Evolutionary conservation across 805 yeast genomes (phyloP).

Genomic region (Tetrapisispora phaffii): DNA sequence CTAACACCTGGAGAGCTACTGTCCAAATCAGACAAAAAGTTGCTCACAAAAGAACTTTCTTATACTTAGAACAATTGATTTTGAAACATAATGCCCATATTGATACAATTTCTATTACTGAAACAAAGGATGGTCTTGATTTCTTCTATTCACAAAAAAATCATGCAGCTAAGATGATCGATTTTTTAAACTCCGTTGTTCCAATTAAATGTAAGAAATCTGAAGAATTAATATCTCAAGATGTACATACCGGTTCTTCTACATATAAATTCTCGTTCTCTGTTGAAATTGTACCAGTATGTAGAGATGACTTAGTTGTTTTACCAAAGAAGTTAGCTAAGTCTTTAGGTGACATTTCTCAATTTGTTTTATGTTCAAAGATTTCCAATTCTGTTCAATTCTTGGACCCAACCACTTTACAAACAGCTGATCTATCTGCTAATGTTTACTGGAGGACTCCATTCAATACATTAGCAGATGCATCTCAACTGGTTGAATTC

Average conservation of each 20-base stretch:
- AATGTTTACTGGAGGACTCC: constrained; percentile 72
- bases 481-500: constrained; percentile 70
- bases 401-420: constrained; percentile 73
- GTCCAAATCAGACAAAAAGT: constrained; percentile 98
- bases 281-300: constrained; percentile 89
- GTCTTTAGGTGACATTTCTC: constrained; percentile 70
- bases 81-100: constrained; percentile 87
- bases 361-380: constrained; percentile 76
- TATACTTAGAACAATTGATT: constrained; percentile 90
- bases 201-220: constrained; percentile 79
- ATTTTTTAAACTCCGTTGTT: constrained; percentile 73
- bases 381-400: constrained; percentile 77
- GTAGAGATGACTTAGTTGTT: constrained; percentile 92
- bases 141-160: constrained; percentile 81
- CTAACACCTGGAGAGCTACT: constrained; percentile 96
- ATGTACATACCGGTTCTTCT: constrained; percentile 83
- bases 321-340: constrained; percentile 81
- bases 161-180: constrained; percentile 91
- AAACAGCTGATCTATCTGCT: constrained; percentile 65
- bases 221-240: constrained; percentile 83
- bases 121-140: constrained; percentile 88
- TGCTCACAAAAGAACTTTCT: constrained; percentile 89
- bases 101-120: constrained; percentile 88
- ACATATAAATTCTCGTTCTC: constrained; percentile 86
- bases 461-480: constrained; percentile 67